Evolutionary conservation across 805 yeast genomes (phyloP).

Genomic region (Myxozyma vanderwaltii): DNA sequence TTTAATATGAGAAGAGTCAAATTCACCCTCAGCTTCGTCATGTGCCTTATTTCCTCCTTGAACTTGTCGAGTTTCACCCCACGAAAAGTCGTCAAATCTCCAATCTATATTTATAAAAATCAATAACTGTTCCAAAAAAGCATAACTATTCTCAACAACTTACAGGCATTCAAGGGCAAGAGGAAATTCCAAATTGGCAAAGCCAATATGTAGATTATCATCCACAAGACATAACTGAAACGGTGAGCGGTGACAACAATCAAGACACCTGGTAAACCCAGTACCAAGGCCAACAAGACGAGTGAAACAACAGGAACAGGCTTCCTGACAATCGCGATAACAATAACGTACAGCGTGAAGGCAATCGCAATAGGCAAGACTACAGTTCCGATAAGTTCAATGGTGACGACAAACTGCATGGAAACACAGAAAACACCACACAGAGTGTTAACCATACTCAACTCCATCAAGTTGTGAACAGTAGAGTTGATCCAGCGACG

Average conservation of each 20-base stretch:
- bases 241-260: slow-evolving; percentile 81
- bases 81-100: slow-evolving; percentile 95
- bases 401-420: slow-evolving; percentile 86
- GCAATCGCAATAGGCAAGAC: slow-evolving; percentile 86
- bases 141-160: not conserved
- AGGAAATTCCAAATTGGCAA: slow-evolving; percentile 92
- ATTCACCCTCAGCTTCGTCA: slow-evolving; percentile 70
- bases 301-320: slow-evolving; percentile 83
- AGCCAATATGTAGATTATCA: slow-evolving; percentile 74
- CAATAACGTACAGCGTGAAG: slow-evolving; percentile 77
- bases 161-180: slow-evolving; percentile 63
- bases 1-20: slow-evolving; percentile 84
- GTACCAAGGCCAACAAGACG: slow-evolving; percentile 70
- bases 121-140: not conserved
- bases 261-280: slow-evolving; percentile 83
- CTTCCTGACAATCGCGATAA: slow-evolving; percentile 65
- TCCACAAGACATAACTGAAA: slow-evolving; percentile 72
- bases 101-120: slow-evolving; percentile 58
- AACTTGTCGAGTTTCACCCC: slow-evolving; percentile 93
- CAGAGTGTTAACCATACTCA: slow-evolving; percentile 78
- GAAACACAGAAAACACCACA: slow-evolving; percentile 96
- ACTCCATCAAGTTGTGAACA: slow-evolving; percentile 88
- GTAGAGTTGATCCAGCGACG: slow-evolving; percentile 98
- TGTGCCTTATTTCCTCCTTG: slow-evolving; percentile 69
- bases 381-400: slow-evolving; percentile 84